A percentile compares a stretch with the other conserved stretches of the same genome.
Evolutionary conservation across 2,329 filamentous ascomycete species (phyloP).

Genomic region (Zalaria sp.): DNA sequence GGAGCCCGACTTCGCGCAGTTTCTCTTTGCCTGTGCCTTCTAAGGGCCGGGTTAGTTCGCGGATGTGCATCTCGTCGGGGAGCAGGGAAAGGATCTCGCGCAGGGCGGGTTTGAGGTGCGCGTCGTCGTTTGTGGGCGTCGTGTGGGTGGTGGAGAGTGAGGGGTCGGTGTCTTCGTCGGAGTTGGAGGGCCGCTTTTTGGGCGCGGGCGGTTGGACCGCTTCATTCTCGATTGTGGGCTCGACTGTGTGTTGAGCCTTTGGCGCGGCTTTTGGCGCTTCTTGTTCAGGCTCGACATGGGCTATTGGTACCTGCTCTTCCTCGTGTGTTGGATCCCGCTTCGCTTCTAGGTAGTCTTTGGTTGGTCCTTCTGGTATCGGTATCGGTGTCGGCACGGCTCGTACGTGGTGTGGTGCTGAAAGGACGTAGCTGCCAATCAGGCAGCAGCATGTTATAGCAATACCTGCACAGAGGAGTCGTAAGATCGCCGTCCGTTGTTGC

Average conservation of each 20-base stretch:
- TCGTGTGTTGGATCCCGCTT: neutral
- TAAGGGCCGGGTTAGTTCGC: conserved; percentile 23
- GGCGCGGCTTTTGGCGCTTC: too few relatives aligned
- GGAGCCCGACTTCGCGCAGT: conserved; percentile 25
- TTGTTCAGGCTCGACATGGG: neutral
- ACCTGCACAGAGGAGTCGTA: neutral
- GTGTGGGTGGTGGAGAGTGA: too few relatives aligned
- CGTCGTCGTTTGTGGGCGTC: too few relatives aligned
- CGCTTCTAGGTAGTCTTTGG: neutral
- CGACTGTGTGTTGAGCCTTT: too few relatives aligned
- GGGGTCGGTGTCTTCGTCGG: too few relatives aligned
- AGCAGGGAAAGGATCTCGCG: conserved; percentile 13
- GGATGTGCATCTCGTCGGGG: conserved; percentile 20
- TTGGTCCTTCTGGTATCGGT: neutral
- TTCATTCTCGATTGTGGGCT: too few relatives aligned
- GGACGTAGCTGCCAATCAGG: neutral
- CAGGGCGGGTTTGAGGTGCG: conserved; percentile 1
- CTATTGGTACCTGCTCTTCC: neutral
- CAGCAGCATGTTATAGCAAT: neutral
- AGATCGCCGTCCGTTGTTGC: neutral
- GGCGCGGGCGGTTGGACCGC: too few relatives aligned
- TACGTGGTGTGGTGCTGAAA: neutral
- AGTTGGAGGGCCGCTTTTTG: too few relatives aligned
- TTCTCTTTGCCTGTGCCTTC: conserved; percentile 24
- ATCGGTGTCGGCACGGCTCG: neutral